phyloP scores from a whole-genome alignment of 176 grass and related monocot species.

The Saccharum spontaneum region DNA sequence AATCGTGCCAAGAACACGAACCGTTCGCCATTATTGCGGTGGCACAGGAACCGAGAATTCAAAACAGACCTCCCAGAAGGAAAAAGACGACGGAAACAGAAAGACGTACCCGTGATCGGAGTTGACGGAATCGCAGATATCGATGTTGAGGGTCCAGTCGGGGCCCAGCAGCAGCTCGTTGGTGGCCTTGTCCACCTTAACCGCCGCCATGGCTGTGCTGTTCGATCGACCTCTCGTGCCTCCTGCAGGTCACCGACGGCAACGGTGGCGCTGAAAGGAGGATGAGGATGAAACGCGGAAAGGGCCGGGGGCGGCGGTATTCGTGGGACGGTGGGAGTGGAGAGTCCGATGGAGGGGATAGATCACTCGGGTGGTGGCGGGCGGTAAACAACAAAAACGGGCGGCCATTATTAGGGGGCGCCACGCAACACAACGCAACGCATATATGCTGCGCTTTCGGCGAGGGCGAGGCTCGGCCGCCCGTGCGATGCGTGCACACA shows the following conservation, averaged over 20 bases:
- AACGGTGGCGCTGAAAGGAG: background rate
- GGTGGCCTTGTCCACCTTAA: constrained; percentile 86
- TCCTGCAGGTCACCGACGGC: background rate
- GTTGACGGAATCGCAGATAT: constrained; percentile 82
- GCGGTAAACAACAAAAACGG: constrained; percentile 18
- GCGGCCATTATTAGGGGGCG: constrained; percentile 5
- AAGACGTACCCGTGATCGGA: constrained; percentile 62
- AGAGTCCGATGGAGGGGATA: background rate
- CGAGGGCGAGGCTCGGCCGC: background rate
- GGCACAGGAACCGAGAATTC: constrained; percentile 21
- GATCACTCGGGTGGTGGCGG: background rate
- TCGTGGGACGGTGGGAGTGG: background rate
- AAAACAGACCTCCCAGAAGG: background rate
- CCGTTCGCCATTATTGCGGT: background rate
- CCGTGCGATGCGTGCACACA: background rate
- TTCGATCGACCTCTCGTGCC: background rate
- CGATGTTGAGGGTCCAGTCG: constrained; percentile 93
- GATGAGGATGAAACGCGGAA: background rate
- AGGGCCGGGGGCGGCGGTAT: background rate
- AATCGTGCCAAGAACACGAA: background rate
- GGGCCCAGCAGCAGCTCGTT: constrained; percentile 84
- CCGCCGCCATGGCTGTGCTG: constrained; percentile 28
- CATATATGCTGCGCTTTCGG: constrained; percentile 22
- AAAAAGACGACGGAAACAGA: background rate
- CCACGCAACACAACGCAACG: background rate